Evolutionary conservation across 768 basidiomycete genomes (phyloP).

Genomic region (Xerocomellus amylosporus): DNA sequence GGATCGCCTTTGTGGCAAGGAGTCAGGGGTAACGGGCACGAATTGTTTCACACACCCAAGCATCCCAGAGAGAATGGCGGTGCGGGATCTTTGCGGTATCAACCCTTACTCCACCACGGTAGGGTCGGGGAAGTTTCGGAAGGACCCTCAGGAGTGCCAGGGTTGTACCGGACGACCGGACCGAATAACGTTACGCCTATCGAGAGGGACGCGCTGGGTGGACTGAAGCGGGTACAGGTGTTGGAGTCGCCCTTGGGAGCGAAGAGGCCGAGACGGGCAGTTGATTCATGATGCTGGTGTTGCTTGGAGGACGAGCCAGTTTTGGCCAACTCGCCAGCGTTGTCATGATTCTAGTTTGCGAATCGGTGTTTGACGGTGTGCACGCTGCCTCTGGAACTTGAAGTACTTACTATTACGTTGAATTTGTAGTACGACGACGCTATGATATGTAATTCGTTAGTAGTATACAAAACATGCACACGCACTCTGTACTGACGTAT

Average conservation of each 20-base stretch:
- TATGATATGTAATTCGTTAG: constrained; percentile 11
- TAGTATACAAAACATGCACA: background rate
- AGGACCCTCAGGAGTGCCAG: constrained; percentile 14
- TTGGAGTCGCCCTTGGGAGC: constrained; percentile 30
- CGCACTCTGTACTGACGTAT: background rate
- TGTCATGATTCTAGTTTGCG: background rate
- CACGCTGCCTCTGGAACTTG: constrained; percentile 1
- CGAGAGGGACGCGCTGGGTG: constrained; percentile 33
- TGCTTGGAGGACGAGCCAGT: background rate
- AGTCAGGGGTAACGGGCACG: constrained; percentile 36
- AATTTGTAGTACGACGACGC: background rate
- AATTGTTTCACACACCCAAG: constrained; percentile 55
- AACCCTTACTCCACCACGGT: constrained; percentile 8
- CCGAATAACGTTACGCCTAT: constrained; percentile 54
- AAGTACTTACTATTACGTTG: background rate
- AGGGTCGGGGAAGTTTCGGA: constrained; percentile 22
- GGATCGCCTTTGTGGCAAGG: constrained; percentile 15
- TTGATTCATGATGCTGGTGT: constrained; percentile 11
- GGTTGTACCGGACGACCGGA: constrained; percentile 13
- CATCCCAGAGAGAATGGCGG: constrained; percentile 27
- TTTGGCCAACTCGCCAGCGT: background rate
- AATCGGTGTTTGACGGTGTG: background rate
- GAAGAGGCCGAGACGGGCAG: constrained; percentile 25
- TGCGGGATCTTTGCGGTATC: constrained; percentile 7
- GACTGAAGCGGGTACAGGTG: constrained; percentile 22